Evolutionary conservation across 208 protist species (phyloP).

Genomic region (Borovskyia barvae): DNA sequence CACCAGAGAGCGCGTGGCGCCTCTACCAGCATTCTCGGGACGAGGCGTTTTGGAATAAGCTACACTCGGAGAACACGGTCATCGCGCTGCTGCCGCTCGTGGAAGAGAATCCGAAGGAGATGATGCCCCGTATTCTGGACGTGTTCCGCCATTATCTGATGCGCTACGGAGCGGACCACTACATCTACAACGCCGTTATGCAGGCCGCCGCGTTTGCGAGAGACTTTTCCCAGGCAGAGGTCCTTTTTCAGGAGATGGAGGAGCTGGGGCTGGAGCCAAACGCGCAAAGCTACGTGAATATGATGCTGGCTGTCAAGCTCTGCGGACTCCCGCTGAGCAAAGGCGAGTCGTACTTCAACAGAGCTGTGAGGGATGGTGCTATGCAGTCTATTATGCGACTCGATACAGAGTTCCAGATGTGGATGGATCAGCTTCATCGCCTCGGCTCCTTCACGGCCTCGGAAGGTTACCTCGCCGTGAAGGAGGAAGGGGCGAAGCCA

Average conservation of each 20-base stretch:
- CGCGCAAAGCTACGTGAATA: conserved; percentile 89
- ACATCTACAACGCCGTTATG: conserved; percentile 92
- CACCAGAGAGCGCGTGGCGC: conserved; percentile 75
- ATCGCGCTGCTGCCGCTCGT: conserved; percentile 78
- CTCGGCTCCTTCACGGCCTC: conserved; percentile 82
- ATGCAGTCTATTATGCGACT: conserved; percentile 73
- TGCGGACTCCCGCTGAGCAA: conserved; percentile 54
- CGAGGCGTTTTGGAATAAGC: conserved; percentile 69
- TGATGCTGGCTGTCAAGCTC: conserved; percentile 84
- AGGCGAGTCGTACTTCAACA: conserved; percentile 68
- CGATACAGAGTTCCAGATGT: conserved; percentile 91
- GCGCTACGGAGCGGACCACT: conserved; percentile 87
- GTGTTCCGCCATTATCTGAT: conserved; percentile 86
- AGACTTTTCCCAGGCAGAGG: conserved; percentile 61
- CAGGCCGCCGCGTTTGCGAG: conserved; percentile 85
- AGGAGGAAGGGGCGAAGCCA: conserved; percentile 77
- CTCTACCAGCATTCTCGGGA: conserved; percentile 65
- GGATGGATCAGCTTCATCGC: conserved; percentile 89
- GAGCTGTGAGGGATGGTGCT: conserved; percentile 58
- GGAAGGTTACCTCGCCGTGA: conserved; percentile 70
- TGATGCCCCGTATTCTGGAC: conserved; percentile 73
- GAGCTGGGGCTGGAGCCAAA: conserved; percentile 74
- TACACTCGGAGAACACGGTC: conserved; percentile 85
- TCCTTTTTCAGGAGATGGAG: conserved; percentile 75
- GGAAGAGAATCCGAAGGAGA: conserved; percentile 57